Evolutionary conservation across 768 basidiomycete genomes (phyloP), one percentile per base, ranked within the genome.

Genomic region (Mycena belliarum): DNA sequence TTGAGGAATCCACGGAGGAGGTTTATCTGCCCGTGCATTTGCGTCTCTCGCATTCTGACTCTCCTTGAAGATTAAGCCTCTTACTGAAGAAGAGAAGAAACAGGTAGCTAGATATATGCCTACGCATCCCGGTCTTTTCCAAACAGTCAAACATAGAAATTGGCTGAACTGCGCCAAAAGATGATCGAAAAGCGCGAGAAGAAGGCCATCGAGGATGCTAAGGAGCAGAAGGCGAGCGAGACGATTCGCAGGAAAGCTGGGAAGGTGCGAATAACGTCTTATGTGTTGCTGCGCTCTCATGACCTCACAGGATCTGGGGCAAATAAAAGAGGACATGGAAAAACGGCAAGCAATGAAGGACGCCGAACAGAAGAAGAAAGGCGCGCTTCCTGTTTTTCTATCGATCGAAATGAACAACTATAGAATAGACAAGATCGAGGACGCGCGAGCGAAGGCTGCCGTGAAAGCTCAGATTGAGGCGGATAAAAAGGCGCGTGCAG

Each of bases 1-100:
- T 98, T 61, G 95, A 97, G 69, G 96, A 98, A 68, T 94, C 91
- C 2, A 91, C 86, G 0, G 95, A 98, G 67, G 96, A 98, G 81
- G 94, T 92, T 16, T 35, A 2, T 38, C 40, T 28, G 10, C 21
- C 23, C 10, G 45, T 48, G 44, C 7, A 20, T 73, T 46, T 49
- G 41, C 32, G 49, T 63, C 46, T 26, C 23, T 29, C 24, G 37
- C 26, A 38, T 51, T 59, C 42, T 40, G 43, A 32, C 25, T 20
- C 37, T 44, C 28, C 24, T 51, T 52, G 60, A 55, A 93, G 93
- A 85, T 98, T 72, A 94, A 93, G 69, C 95, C 96, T 0, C 72
- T 99, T 49, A 98, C 95, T 0, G 95, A 98, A 72, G 94, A 95
- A 66, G 94, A 98, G 73, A 96, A 88, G 79, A 82, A 85, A 57